These are phyloP conservation scores for Saussurea involucrata DNA, from an alignment of 129 eudicot genomes.

Conservation along the genomic window DNA sequence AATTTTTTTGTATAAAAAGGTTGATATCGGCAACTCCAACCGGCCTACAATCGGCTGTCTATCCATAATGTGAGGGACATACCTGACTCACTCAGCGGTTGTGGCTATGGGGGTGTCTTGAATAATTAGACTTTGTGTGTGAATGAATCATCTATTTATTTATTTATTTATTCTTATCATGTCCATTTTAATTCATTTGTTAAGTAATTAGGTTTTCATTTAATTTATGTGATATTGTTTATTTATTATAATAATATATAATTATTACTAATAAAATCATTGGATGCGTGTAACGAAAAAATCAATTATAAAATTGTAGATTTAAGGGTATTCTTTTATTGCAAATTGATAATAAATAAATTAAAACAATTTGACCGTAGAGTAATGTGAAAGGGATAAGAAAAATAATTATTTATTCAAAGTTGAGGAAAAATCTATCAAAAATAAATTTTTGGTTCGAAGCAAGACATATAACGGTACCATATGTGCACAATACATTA, in stretches of 20 bases:
- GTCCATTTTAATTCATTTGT: neutral
- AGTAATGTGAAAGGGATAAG: slow-evolving; percentile 6
- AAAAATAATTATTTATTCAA: neutral
- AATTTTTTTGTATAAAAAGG: too few relatives aligned
- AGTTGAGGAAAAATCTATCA: neutral
- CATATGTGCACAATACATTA: neutral
- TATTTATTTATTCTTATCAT: too few relatives aligned
- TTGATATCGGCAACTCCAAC: too few relatives aligned
- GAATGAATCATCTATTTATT: too few relatives aligned
- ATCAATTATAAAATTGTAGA: neutral
- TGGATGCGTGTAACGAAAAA: neutral
- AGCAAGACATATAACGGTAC: neutral
- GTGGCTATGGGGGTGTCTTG: too few relatives aligned
- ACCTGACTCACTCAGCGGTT: too few relatives aligned
- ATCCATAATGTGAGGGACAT: too few relatives aligned
- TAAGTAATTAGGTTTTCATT: neutral
- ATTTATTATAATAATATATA: too few relatives aligned
- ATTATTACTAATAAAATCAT: neutral
- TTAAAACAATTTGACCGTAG: slow-evolving; percentile 16
- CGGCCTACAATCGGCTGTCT: too few relatives aligned
- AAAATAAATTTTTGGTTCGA: neutral
- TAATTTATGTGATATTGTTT: neutral
- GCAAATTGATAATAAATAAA: slow-evolving; percentile 10
- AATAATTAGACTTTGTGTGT: too few relatives aligned
- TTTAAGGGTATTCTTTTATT: neutral